phyloP scores from a whole-genome alignment of 1,139 yeast species.

The Komagataea norvegica region DNA sequence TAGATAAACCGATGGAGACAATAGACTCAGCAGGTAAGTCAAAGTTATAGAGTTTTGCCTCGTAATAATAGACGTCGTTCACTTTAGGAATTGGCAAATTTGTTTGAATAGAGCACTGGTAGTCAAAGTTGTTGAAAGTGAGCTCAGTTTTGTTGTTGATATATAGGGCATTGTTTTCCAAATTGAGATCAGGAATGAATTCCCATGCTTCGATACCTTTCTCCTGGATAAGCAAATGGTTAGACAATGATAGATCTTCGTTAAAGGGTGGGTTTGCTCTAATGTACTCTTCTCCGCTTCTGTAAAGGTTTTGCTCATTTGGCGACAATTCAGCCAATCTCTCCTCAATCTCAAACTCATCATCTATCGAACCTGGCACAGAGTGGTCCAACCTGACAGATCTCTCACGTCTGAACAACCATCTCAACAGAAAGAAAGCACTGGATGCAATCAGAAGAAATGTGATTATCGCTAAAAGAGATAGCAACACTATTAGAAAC shows the following conservation, averaged over 20 bases:
- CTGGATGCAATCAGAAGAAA: constrained; percentile 7
- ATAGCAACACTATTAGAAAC: constrained; percentile 7
- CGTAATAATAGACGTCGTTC: constrained; percentile 89
- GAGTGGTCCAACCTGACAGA: constrained; percentile 27
- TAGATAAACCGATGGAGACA: constrained; percentile 72
- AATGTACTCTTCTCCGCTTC: constrained; percentile 48
- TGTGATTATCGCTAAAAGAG: constrained; percentile 5
- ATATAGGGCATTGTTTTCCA: constrained; percentile 53
- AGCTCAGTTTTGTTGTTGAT: constrained; percentile 75
- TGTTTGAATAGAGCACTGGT: constrained; percentile 75
- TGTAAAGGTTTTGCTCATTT: constrained; percentile 75
- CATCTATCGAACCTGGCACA: constrained; percentile 56
- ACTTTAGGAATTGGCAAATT: constrained; percentile 83
- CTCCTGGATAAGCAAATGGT: constrained; percentile 60
- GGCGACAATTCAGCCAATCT: constrained; percentile 63
- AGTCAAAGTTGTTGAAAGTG: constrained; percentile 60
- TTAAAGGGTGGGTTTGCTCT: constrained; percentile 47
- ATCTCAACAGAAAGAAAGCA: constrained; percentile 6
- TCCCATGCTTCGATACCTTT: constrained; percentile 95
- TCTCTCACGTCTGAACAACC: not conserved
- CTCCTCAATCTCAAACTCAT: constrained; percentile 57
- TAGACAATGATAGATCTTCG: constrained; percentile 42
- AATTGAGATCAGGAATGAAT: constrained; percentile 65
- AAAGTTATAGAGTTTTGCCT: constrained; percentile 60
- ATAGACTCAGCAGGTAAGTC: constrained; percentile 50